phyloP scores from a whole-genome alignment of 177 flowering plant species.

The Vitis hybrid region DNA sequence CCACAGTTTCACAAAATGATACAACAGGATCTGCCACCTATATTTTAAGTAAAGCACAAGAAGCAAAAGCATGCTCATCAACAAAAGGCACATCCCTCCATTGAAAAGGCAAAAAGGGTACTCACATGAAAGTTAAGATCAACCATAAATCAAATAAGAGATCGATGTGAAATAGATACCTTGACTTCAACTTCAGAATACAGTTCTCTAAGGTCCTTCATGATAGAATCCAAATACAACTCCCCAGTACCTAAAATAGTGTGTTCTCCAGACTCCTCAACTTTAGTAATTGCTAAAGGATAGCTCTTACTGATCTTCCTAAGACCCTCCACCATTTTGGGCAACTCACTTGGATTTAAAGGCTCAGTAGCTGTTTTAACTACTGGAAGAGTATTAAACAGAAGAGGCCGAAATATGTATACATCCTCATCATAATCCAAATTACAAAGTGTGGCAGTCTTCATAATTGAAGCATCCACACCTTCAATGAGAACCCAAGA shows the following conservation, averaged over 20 bases:
- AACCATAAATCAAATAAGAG: neutral
- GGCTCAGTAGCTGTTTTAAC: constrained; percentile 99
- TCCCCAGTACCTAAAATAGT: constrained; percentile 97
- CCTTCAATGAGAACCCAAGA: constrained; percentile 99
- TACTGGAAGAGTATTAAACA: constrained; percentile 92
- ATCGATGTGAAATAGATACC: constrained; percentile 35
- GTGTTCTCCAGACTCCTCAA: constrained; percentile 99
- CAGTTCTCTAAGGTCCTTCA: constrained; percentile 98
- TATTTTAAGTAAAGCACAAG: constrained; percentile 8
- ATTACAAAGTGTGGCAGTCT: constrained; percentile 97
- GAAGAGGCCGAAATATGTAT: constrained; percentile 90
- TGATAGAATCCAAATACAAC: constrained; percentile 92
- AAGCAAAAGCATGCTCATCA: constrained; percentile 2
- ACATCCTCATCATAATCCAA: constrained; percentile 81
- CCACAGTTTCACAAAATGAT: constrained; percentile 99
- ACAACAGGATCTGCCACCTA: constrained; percentile 99
- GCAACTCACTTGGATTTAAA: constrained; percentile 96
- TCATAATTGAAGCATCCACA: constrained; percentile 98
- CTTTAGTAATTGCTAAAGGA: constrained; percentile 95
- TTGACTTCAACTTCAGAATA: constrained; percentile 99
- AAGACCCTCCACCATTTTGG: constrained; percentile 99
- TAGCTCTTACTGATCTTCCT: constrained; percentile 97
- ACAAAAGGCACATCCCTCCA: neutral
- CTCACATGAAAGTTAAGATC: no score
- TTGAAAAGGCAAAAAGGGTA: neutral